Percentiles rank a stretch among this genome's conserved stretches.
Conservation (phyloP, 108 stramenopile genomes). For the Skeletonema tropicum region DNA sequence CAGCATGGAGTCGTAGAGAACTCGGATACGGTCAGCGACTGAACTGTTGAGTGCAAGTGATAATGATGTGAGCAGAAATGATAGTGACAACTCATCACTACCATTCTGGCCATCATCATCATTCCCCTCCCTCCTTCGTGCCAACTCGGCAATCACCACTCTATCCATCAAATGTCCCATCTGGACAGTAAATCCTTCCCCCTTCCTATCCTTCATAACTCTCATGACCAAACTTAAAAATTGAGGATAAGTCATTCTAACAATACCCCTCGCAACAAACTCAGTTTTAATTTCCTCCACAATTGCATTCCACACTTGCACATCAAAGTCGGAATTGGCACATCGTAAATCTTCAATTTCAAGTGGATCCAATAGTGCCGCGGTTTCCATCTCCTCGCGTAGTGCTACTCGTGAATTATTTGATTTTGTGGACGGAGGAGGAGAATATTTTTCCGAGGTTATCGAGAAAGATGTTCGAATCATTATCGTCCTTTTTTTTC, state of each 20-base stretch:
- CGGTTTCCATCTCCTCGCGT: slow-evolving; percentile 67
- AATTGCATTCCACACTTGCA: slow-evolving; percentile 57
- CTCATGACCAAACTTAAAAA: slow-evolving; percentile 59
- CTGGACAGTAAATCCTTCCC: slow-evolving; percentile 77
- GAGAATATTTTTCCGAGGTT: slow-evolving; percentile 81
- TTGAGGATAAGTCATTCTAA: slow-evolving; percentile 56
- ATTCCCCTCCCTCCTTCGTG: slow-evolving; percentile 25
- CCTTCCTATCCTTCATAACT: slow-evolving; percentile 54
- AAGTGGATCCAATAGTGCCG: slow-evolving; percentile 71
- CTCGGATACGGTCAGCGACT: slow-evolving; percentile 65
- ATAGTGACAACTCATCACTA: slow-evolving; percentile 23
- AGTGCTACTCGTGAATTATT: slow-evolving; percentile 58
- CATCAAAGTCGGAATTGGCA: slow-evolving; percentile 73
- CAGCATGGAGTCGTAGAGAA: slow-evolving; percentile 58
- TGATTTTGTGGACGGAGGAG: slow-evolving; percentile 49
- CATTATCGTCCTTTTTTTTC: slow-evolving; percentile 49
- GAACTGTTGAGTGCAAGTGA: slow-evolving; percentile 66
- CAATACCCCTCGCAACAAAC: slow-evolving; percentile 22
- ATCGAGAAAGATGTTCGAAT: slow-evolving; percentile 82
- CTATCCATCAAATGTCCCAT: slow-evolving; percentile 86
- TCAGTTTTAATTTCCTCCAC: slow-evolving; percentile 35
- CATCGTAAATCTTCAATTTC: slow-evolving; percentile 85
- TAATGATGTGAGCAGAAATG: slow-evolving; percentile 67
- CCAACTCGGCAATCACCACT: slow-evolving; percentile 59
- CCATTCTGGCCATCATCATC: background rate